phyloP scores from a whole-genome alignment of 192 early-diverging fungal genomes.

The Spinellus fusiger region DNA sequence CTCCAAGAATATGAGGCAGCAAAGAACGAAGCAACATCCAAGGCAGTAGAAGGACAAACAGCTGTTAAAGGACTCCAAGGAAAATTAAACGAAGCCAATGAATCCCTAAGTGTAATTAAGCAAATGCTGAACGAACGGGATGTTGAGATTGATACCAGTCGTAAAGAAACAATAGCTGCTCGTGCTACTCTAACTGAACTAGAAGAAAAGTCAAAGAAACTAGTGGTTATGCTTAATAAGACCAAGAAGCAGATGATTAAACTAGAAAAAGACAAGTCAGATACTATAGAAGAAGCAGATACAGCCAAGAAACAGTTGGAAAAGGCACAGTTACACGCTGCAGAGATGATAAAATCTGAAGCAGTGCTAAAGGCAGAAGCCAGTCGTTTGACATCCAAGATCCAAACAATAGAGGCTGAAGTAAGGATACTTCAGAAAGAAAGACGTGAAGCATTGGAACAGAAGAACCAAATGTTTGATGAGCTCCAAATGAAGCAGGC shows the following conservation, averaged over 20 bases:
- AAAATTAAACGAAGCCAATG: conserved; percentile 40
- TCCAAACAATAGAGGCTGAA: conserved; percentile 20
- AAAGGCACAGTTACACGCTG: not conserved
- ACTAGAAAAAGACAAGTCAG: conserved; percentile 47
- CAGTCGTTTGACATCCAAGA: conserved; percentile 27
- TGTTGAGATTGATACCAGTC: conserved; percentile 9
- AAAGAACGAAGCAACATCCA: conserved; percentile 37
- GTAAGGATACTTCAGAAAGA: conserved; percentile 37
- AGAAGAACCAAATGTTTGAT: conserved; percentile 45
- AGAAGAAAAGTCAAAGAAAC: conserved; percentile 45
- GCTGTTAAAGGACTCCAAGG: conserved; percentile 21
- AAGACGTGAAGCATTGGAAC: conserved; percentile 37
- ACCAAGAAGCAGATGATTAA: conserved; percentile 46
- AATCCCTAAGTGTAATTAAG: conserved; percentile 41
- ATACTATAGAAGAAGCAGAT: not conserved
- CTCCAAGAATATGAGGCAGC: conserved; percentile 12
- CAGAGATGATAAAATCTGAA: conserved; percentile 15
- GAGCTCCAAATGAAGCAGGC: conserved; percentile 54
- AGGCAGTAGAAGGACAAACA: conserved; percentile 34
- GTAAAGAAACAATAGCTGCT: not conserved
- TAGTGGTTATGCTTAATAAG: conserved; percentile 34
- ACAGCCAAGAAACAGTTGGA: conserved; percentile 2
- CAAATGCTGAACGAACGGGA: conserved; percentile 43
- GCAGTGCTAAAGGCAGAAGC: conserved; percentile 33
- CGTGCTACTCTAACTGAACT: conserved; percentile 27